Percentiles rank a stretch among this genome's conserved stretches.
phyloP scores from a whole-genome alignment of 2,329 filamentous ascomycete species.

The Teratosphaeria zuluensis region DNA sequence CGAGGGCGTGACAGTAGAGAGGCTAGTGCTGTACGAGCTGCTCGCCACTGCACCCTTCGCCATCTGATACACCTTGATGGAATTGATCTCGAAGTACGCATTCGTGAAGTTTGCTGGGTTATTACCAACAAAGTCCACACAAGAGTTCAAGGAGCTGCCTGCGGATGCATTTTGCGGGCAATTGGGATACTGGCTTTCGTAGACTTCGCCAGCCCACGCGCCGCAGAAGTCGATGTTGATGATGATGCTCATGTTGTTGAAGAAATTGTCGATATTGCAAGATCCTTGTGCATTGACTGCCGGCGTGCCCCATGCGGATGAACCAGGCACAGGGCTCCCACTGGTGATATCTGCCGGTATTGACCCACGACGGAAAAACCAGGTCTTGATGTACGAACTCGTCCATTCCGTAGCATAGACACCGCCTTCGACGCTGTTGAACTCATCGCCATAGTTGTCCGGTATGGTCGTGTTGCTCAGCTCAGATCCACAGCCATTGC shows the following conservation, averaged over 20 bases:
- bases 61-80: constrained; percentile 32
- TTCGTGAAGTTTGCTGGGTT: constrained; percentile 23
- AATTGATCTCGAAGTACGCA: constrained; percentile 34
- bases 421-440: constrained; percentile 25
- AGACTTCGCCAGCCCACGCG: constrained; percentile 26
- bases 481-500: constrained; percentile 31
- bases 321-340: constrained; percentile 37
- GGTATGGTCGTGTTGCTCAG: constrained; percentile 25
- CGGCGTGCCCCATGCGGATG: constrained; percentile 50
- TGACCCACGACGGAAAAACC: constrained; percentile 26
- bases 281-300: constrained; percentile 50
- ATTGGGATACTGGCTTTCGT: constrained; percentile 12
- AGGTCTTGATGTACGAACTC: constrained; percentile 23
- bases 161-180: constrained; percentile 19
- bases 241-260: constrained; percentile 30
- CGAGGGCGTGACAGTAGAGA: constrained; percentile 11
- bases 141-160: constrained; percentile 15
- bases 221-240: constrained; percentile 34
- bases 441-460: constrained; percentile 24
- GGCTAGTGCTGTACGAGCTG: constrained; percentile 19
- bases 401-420: constrained; percentile 29
- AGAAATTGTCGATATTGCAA: constrained; percentile 29
- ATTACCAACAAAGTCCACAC: constrained; percentile 24
- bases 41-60: constrained; percentile 10
- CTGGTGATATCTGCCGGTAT: constrained; percentile 33